Percentiles rank a stretch among this genome's conserved stretches.
Evolutionary conservation across 139 green algal genomes (phyloP).

Genomic region (Chlamydomonas sp.): DNA sequence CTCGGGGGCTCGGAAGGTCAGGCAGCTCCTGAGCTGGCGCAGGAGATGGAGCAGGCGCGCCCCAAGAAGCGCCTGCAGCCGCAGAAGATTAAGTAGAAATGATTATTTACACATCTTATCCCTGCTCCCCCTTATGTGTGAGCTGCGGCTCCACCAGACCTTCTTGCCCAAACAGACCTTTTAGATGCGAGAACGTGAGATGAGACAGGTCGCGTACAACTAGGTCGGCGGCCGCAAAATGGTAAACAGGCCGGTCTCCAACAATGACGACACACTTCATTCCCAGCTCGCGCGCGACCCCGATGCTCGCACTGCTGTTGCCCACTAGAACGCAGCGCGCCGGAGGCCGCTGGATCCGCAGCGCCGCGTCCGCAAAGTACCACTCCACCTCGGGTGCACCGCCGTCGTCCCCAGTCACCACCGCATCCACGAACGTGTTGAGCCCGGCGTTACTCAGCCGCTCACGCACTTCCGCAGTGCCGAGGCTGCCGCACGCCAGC

Average conservation of each 20-base stretch:
- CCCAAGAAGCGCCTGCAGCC: too few relatives aligned
- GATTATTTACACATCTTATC: too few relatives aligned
- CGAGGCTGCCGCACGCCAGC: conserved; percentile 61
- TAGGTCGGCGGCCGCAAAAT: conserved; percentile 78
- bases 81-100: too few relatives aligned
- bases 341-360: conserved; percentile 68
- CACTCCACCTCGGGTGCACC: conserved; percentile 44
- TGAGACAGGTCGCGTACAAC: conserved; percentile 74
- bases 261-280: conserved; percentile 85
- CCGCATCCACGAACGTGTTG: conserved; percentile 53
- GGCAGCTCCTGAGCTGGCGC: too few relatives aligned
- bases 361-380: conserved; percentile 64
- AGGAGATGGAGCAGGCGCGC: too few relatives aligned
- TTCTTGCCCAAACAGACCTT: conserved; percentile 81
- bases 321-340: conserved; percentile 88
- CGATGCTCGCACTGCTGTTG: too few relatives aligned
- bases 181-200: conserved; percentile 85
- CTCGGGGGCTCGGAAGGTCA: too few relatives aligned
- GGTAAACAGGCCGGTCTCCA: conserved; percentile 67
- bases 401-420: conserved; percentile 73
- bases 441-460: conserved; percentile 47
- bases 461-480: conserved; percentile 23
- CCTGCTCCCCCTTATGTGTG: neutral
- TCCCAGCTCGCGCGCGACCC: conserved; percentile 81
- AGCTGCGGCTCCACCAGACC: conserved; percentile 25